These are phyloP conservation scores for Trichoderma arundinaceum DNA, from an alignment of 2,329 filamentous ascomycete genomes.

Conservation along the genomic window DNA sequence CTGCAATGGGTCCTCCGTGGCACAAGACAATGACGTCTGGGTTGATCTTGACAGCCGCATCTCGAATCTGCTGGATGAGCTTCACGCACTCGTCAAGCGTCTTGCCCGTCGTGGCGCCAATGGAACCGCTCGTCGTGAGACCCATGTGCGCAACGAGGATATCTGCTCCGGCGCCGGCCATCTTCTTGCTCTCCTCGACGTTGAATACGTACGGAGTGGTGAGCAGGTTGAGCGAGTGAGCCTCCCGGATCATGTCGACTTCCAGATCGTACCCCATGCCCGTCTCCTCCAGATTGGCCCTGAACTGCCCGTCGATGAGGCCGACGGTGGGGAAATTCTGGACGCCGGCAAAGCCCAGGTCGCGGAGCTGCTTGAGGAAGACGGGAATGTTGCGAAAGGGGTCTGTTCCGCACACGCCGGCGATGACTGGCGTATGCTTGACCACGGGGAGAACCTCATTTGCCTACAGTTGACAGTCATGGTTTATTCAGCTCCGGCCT, in stretches of 20 bases:
- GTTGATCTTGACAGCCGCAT: slow-evolving; percentile 62
- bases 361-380: slow-evolving; percentile 65
- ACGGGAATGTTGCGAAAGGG: slow-evolving; percentile 67
- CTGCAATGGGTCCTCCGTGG: slow-evolving; percentile 72
- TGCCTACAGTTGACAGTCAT: slow-evolving; percentile 48
- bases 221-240: slow-evolving; percentile 63
- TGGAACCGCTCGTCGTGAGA: slow-evolving; percentile 66
- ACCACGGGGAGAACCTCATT: slow-evolving; percentile 70
- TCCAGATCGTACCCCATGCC: slow-evolving; percentile 72
- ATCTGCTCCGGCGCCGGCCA: slow-evolving; percentile 70
- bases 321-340: slow-evolving; percentile 79
- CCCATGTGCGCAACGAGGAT: slow-evolving; percentile 73
- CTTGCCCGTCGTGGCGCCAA: slow-evolving; percentile 67
- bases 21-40: slow-evolving; percentile 69
- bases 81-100: slow-evolving; percentile 67
- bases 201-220: slow-evolving; percentile 75
- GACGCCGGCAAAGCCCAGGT: slow-evolving; percentile 69
- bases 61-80: slow-evolving; percentile 66
- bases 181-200: slow-evolving; percentile 63
- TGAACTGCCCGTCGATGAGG: slow-evolving; percentile 70
- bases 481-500: background rate
- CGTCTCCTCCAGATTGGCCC: slow-evolving; percentile 71
- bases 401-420: slow-evolving; percentile 73
- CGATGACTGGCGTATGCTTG: slow-evolving; percentile 67
- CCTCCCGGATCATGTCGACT: slow-evolving; percentile 68